Evolutionary conservation across 805 yeast species (phyloP).

Genomic region (Candida adriatica): DNA sequence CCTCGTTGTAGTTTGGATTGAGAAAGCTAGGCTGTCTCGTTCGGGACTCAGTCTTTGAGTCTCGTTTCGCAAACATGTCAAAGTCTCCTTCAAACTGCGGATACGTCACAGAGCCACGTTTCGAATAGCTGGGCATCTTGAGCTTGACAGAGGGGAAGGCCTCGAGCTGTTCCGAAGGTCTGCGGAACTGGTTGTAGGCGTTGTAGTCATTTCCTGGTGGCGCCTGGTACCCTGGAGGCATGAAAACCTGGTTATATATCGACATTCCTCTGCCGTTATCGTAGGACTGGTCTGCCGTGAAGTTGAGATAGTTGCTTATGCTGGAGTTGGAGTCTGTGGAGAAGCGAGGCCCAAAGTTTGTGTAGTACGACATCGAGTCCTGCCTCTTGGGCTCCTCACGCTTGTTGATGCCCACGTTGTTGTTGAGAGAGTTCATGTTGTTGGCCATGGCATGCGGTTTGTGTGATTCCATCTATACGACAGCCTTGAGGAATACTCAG

Average conservation of each 20-base stretch:
- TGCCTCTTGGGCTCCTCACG: constrained; percentile 22
- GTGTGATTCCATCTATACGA: too few species aligned
- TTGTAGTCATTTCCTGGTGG: constrained; percentile 15
- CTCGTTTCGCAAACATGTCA: constrained; percentile 22
- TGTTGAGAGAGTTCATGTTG: constrained; percentile 5
- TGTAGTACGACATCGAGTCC: constrained; percentile 23
- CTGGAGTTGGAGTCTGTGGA: constrained; percentile 26
- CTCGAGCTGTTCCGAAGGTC: constrained; percentile 46
- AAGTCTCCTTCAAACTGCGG: constrained; percentile 16
- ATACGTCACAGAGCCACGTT: constrained; percentile 11
- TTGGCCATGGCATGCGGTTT: too few species aligned
- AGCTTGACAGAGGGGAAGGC: constrained; percentile 35
- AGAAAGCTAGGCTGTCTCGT: constrained; percentile 23
- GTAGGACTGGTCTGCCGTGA: constrained; percentile 8
- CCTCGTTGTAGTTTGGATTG: constrained; percentile 19
- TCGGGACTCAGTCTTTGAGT: constrained; percentile 21
- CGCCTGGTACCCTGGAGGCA: constrained; percentile 5
- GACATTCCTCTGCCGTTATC: constrained; percentile 24
- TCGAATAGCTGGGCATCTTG: constrained; percentile 21
- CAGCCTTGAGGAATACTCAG: too few species aligned
- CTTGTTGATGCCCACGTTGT: constrained; percentile 1
- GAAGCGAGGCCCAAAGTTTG: constrained; percentile 22
- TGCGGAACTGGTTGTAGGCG: constrained; percentile 26
- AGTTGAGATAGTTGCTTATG: constrained; percentile 16
- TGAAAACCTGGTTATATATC: constrained; percentile 20